Conservation (phyloP, 345 rosid species). For the Salix viminalis region DNA sequence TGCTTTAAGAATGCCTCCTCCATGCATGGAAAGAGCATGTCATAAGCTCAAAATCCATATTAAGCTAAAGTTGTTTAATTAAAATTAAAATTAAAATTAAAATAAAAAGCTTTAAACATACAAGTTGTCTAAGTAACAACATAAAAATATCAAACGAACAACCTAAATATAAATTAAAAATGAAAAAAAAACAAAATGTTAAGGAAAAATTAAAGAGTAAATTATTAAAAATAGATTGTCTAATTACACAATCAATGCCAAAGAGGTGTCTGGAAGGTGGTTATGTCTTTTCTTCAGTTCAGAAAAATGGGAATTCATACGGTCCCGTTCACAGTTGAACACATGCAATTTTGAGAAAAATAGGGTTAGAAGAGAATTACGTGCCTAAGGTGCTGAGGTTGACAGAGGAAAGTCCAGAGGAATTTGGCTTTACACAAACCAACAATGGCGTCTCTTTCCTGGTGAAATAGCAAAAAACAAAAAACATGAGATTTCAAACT, state of each 20-base stretch:
- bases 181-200: too few relatives aligned
- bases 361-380: slow-evolving; percentile 2
- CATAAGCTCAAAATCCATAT: neutral
- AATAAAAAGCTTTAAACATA: too few relatives aligned
- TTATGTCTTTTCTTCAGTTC: neutral
- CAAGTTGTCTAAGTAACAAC: too few relatives aligned
- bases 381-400: slow-evolving; percentile 6
- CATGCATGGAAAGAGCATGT: neutral
- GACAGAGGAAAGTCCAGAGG: slow-evolving; percentile 27
- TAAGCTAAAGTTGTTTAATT: neutral
- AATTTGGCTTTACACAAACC: slow-evolving; percentile 11
- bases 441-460: slow-evolving; percentile 17
- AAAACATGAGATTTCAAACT: neutral
- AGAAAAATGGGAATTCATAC: slow-evolving; percentile 4
- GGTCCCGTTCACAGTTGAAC: slow-evolving; percentile 6
- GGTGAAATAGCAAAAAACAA: neutral
- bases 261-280: neutral
- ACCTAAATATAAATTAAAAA: too few relatives aligned
- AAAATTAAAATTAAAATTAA: too few relatives aligned
- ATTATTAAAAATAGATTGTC: too few relatives aligned
- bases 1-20: neutral
- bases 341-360: neutral
- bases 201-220: too few relatives aligned
- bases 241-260: too few relatives aligned
- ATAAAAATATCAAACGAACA: too few relatives aligned